A percentile compares a stretch with the other conserved stretches of the same genome.
Evolutionary conservation across 1,284 basidiomycete species (phyloP).

Genomic region (Agaricales sp.): DNA sequence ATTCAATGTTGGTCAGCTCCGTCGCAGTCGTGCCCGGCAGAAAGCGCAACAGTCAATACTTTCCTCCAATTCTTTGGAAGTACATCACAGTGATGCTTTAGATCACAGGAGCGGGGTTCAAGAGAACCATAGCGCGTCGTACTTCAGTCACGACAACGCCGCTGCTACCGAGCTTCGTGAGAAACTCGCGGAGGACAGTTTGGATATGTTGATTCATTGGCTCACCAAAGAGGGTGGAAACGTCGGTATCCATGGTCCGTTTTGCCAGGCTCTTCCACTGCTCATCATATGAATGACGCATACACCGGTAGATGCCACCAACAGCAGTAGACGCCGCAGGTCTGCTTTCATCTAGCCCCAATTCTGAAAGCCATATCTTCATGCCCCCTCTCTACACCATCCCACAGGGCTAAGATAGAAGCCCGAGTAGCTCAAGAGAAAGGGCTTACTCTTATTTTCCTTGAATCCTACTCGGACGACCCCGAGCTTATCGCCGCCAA

Average conservation of each 20-base stretch:
- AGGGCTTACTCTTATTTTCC: constrained; percentile 85
- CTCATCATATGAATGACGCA: constrained; percentile 9
- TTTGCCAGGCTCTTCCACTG: constrained; percentile 1
- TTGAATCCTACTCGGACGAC: constrained; percentile 93
- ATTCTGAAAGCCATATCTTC: background rate
- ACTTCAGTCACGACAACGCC: constrained; percentile 85
- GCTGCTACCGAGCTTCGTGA: constrained; percentile 77
- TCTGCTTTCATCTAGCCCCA: constrained; percentile 16
- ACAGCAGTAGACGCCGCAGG: constrained; percentile 77
- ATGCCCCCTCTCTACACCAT: constrained; percentile 7
- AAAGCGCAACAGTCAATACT: constrained; percentile 57
- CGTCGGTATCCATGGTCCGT: constrained; percentile 91
- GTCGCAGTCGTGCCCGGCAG: constrained; percentile 78
- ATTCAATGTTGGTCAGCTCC: constrained; percentile 96
- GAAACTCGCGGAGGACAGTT: constrained; percentile 80
- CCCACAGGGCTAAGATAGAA: constrained; percentile 65
- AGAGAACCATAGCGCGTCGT: constrained; percentile 87
- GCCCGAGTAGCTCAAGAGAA: constrained; percentile 83
- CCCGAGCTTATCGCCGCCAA: constrained; percentile 92
- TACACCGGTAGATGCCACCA: constrained; percentile 72
- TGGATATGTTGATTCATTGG: constrained; percentile 95
- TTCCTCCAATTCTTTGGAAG: background rate
- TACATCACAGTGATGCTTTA: constrained; percentile 1
- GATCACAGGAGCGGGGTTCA: constrained; percentile 58
- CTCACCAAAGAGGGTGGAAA: constrained; percentile 85